Evolutionary conservation across 805 yeast genomes (phyloP).

Genomic region (Yamadazyma olivae): DNA sequence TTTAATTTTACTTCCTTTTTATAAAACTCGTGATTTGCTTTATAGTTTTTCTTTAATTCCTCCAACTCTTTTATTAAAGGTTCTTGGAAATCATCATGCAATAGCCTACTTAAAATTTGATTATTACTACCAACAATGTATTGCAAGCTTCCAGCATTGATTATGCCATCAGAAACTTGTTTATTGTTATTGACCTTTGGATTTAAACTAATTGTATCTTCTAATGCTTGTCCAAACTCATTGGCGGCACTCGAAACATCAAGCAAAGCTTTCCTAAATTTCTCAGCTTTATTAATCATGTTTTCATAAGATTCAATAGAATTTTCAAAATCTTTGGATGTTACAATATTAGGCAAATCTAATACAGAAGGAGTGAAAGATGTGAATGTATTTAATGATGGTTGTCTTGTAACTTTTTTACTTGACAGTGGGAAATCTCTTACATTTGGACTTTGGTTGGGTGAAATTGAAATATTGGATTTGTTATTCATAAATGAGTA

Average conservation of each 20-base stretch:
- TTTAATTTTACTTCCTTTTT: slow-evolving; percentile 51
- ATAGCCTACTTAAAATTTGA: slow-evolving; percentile 58
- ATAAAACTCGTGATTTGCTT: slow-evolving; percentile 50
- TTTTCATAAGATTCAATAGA: slow-evolving; percentile 49
- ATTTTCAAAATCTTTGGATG: slow-evolving; percentile 54
- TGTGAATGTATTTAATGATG: slow-evolving; percentile 40
- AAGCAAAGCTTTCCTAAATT: slow-evolving; percentile 45
- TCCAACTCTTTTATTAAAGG: slow-evolving; percentile 48
- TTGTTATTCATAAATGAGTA: slow-evolving; percentile 45
- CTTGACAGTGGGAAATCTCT: slow-evolving; percentile 9
- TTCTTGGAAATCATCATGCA: slow-evolving; percentile 51
- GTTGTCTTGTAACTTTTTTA: slow-evolving; percentile 16
- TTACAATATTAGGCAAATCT: slow-evolving; percentile 59
- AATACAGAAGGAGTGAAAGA: slow-evolving; percentile 52
- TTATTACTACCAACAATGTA: slow-evolving; percentile 75
- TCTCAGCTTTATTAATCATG: slow-evolving; percentile 44
- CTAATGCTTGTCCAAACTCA: slow-evolving; percentile 69
- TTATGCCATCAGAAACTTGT: slow-evolving; percentile 53
- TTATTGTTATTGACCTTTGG: slow-evolving; percentile 25
- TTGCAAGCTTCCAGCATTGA: slow-evolving; percentile 75
- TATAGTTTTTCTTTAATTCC: slow-evolving; percentile 42
- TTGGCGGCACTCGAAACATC: slow-evolving; percentile 59
- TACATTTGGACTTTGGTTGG: slow-evolving; percentile 10
- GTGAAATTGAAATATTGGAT: slow-evolving; percentile 11
- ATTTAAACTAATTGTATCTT: slow-evolving; percentile 29